These are phyloP conservation scores for Aureobasidium vineae DNA, from an alignment of 2,329 filamentous ascomycete genomes.

Conservation along the genomic window DNA sequence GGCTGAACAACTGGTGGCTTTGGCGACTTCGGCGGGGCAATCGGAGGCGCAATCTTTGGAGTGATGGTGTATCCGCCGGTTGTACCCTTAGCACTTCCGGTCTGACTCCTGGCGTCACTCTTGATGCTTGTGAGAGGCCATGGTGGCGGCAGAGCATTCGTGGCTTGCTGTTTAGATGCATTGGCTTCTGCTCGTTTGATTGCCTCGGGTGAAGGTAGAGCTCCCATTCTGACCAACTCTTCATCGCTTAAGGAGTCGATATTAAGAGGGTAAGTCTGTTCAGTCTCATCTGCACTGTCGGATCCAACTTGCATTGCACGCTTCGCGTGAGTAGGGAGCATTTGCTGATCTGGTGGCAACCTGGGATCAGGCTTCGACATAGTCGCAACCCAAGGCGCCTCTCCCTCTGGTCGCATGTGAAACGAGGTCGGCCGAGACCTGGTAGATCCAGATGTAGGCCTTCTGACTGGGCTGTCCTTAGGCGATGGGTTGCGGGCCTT, in stretches of 20 bases:
- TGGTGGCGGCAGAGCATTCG: neutral
- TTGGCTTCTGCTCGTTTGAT: neutral
- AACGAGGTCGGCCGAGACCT: slow-evolving; percentile 34
- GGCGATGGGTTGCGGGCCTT: slow-evolving; percentile 33
- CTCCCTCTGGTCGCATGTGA: slow-evolving; percentile 75
- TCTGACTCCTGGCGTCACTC: slow-evolving; percentile 32
- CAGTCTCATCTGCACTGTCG: slow-evolving; percentile 91
- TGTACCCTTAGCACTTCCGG: slow-evolving; percentile 39
- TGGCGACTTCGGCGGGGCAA: slow-evolving; percentile 37
- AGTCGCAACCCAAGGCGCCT: slow-evolving; percentile 90
- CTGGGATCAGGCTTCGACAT: slow-evolving; percentile 96
- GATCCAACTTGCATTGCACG: slow-evolving; percentile 91
- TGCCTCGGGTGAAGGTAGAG: slow-evolving; percentile 20
- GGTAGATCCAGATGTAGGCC: slow-evolving; percentile 37
- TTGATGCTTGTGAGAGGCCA: slow-evolving; percentile 36
- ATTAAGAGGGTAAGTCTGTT: slow-evolving; percentile 81
- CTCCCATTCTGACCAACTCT: slow-evolving; percentile 51
- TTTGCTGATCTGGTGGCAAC: slow-evolving; percentile 89
- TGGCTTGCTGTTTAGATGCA: neutral
- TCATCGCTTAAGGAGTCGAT: slow-evolving; percentile 76
- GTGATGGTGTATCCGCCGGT: slow-evolving; percentile 50
- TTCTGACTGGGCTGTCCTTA: slow-evolving; percentile 28
- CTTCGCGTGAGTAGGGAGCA: slow-evolving; percentile 90
- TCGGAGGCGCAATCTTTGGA: slow-evolving; percentile 46
- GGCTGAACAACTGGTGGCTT: slow-evolving; percentile 22